Conservation (phyloP, 176 grass and related monocot genomes). For the Paspalum vaginatum region DNA sequence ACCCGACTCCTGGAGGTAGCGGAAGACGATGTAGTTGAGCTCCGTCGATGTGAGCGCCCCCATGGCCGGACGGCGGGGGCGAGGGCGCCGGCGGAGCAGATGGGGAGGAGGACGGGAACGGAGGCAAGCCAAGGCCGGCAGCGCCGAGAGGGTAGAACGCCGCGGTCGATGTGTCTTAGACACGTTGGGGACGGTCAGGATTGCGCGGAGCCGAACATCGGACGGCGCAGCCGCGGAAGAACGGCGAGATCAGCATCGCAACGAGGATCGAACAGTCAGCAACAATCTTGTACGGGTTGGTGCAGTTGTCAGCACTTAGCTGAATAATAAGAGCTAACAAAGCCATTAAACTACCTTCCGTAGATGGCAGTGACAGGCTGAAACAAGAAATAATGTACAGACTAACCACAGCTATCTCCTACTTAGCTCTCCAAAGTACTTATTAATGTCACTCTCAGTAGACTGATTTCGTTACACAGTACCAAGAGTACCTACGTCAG, state of each 20-base stretch:
- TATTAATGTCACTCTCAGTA: too few species aligned
- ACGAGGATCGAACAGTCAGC: too few species aligned
- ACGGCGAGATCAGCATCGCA: neutral
- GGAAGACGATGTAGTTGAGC: slow-evolving; percentile 94
- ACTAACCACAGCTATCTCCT: too few species aligned
- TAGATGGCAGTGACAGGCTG: too few species aligned
- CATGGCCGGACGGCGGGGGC: slow-evolving; percentile 45
- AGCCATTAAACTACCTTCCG: too few species aligned
- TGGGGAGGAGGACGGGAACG: neutral
- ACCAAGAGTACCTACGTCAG: too few species aligned
- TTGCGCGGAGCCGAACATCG: neutral
- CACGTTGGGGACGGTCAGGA: neutral
- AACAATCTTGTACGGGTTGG: too few species aligned
- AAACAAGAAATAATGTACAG: too few species aligned
- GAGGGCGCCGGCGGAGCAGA: neutral
- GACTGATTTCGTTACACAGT: too few species aligned
- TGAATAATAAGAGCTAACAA: too few species aligned
- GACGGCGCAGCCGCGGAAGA: neutral
- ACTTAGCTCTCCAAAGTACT: too few species aligned
- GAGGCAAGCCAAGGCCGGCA: neutral
- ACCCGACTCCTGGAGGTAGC: slow-evolving; percentile 98
- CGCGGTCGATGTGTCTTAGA: neutral
- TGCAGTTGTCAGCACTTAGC: too few species aligned
- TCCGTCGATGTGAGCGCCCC: slow-evolving; percentile 71
- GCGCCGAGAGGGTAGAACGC: neutral